These are phyloP conservation scores for Dactylellina cionopaga DNA, from an alignment of 2,329 filamentous ascomycete genomes.

Conservation along the genomic window DNA sequence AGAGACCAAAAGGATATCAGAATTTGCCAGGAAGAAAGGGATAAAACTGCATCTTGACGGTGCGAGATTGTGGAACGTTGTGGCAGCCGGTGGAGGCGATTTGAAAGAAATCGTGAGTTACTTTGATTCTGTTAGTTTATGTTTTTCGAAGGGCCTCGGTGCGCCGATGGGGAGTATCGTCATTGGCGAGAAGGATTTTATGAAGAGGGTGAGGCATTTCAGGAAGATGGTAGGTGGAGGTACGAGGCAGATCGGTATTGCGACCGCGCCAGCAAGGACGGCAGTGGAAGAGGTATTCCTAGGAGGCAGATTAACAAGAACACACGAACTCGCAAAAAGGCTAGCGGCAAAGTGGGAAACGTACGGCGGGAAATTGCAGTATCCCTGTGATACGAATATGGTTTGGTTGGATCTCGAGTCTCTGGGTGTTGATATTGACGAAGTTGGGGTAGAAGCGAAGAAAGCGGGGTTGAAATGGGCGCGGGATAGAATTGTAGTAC, in stretches of 20 bases:
- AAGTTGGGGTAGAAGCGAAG: slow-evolving; percentile 67
- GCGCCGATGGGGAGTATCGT: slow-evolving; percentile 65
- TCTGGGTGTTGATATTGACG: slow-evolving; percentile 66
- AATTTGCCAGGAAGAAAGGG: slow-evolving; percentile 59
- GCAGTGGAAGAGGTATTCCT: slow-evolving; percentile 83
- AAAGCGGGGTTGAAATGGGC: slow-evolving; percentile 69
- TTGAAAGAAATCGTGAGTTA: slow-evolving; percentile 57
- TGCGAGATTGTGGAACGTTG: slow-evolving; percentile 67
- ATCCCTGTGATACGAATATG: slow-evolving; percentile 90
- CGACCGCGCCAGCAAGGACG: slow-evolving; percentile 78
- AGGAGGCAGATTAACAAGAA: slow-evolving; percentile 70
- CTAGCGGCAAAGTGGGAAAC: slow-evolving; percentile 74
- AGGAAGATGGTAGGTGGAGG: slow-evolving; percentile 83
- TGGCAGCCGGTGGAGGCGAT: slow-evolving; percentile 62
- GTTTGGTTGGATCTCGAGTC: slow-evolving; percentile 80
- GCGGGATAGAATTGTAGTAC: slow-evolving; percentile 72
- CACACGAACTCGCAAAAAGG: slow-evolving; percentile 71
- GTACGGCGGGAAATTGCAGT: slow-evolving; percentile 73
- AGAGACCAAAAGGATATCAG: slow-evolving; percentile 59
- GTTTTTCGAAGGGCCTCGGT: slow-evolving; percentile 67
- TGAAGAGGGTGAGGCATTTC: slow-evolving; percentile 52
- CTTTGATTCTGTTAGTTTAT: slow-evolving; percentile 65
- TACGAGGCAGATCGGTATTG: slow-evolving; percentile 77
- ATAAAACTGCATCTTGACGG: slow-evolving; percentile 67
- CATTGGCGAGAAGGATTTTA: slow-evolving; percentile 45